Evolutionary conservation across 495 filamentous ascomycete species (phyloP), one percentile per base, ranked within the genome.

Genomic region (Aspergillus sclerotioniger): DNA sequence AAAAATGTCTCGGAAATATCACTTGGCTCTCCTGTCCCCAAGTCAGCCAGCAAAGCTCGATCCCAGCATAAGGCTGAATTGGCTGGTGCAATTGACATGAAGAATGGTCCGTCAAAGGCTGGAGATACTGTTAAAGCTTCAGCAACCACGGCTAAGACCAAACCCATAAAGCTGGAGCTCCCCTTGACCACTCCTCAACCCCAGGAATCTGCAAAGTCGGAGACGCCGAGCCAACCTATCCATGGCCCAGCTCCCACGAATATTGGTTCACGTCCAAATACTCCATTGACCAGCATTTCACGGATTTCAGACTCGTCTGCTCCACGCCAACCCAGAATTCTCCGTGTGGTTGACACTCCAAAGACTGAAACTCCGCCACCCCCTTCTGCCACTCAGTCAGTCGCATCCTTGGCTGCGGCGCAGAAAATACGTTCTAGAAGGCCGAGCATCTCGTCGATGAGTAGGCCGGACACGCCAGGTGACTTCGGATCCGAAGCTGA

Each of bases 401-500:
- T 79, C 0, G 66, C 76, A 7, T 70, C 75, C 1, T 76, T 50
- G 20, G 63, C 76, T 8, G 68, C 71, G n/a, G 68, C 60, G 3
- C 69, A 62, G 19, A 82, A 78, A 54, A 60, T 71, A 0, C 76
- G 79, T 16, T 85, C 84, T 6, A 73, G 86, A 13, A 77, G 84
- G 59, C 76, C 84, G 8, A 89, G 86, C 58, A 58, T 87, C 7
- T 71, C 81, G 46, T 84, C 86, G 0, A 65, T 82, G 31, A 83
- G 90, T 58, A 77, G 84, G 25, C 89, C 92, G n/a, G 86, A 85
- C 43, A 94, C 92, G 0, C 90, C 92, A 3, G 84, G 87, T 58
- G 92, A 95, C 60, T 67, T 84, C 5, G 81, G 89, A 20, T 92
- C 88, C 1, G 92, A 96, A 58, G 90, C 79, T 57, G 88, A 89